phyloP scores from a whole-genome alignment of 352 stramenopile species.

The Phytophthora capsici region DNA sequence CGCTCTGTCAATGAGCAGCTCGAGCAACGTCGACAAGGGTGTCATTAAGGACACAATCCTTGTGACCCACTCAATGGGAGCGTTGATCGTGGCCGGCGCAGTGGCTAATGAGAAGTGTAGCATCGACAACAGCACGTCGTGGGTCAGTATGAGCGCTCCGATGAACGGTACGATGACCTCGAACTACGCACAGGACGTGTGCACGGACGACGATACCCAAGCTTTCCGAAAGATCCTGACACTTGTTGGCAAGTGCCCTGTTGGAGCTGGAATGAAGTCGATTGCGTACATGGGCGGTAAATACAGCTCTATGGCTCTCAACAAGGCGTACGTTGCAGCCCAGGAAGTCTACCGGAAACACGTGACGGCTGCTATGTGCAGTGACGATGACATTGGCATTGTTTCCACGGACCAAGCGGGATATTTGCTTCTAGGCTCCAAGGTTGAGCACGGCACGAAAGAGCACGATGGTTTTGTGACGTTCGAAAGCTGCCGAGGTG shows the following conservation, averaged over 20 bases:
- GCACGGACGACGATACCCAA: slow-evolving; percentile 37
- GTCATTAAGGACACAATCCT: slow-evolving; percentile 51
- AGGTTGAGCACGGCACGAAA: slow-evolving; percentile 31
- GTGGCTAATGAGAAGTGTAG: slow-evolving; percentile 57
- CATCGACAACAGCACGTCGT: slow-evolving; percentile 45
- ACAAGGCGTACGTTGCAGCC: slow-evolving; percentile 36
- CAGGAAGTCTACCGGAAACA: slow-evolving; percentile 45
- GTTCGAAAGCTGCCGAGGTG: slow-evolving; percentile 55
- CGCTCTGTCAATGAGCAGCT: slow-evolving; percentile 37
- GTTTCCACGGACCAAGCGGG: slow-evolving; percentile 34
- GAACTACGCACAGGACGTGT: slow-evolving; percentile 48
- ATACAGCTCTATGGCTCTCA: slow-evolving; percentile 39
- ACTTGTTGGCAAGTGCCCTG: slow-evolving; percentile 46
- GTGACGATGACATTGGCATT: slow-evolving; percentile 41
- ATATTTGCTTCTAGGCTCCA: slow-evolving; percentile 29
- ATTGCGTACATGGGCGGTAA: slow-evolving; percentile 46
- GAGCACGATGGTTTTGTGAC: slow-evolving; percentile 48
- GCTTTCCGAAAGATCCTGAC: slow-evolving; percentile 40
- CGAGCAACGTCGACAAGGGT: slow-evolving; percentile 15
- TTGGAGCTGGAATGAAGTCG: slow-evolving; percentile 41
- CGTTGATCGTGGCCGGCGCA: slow-evolving; percentile 44
- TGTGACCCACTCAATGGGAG: slow-evolving; percentile 57
- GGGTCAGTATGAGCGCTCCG: slow-evolving; percentile 55
- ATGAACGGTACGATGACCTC: slow-evolving; percentile 57
- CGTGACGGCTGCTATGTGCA: slow-evolving; percentile 52